Conservation (phyloP, 495 filamentous ascomycete genomes). For the Podospora pseudocomata region DNA sequence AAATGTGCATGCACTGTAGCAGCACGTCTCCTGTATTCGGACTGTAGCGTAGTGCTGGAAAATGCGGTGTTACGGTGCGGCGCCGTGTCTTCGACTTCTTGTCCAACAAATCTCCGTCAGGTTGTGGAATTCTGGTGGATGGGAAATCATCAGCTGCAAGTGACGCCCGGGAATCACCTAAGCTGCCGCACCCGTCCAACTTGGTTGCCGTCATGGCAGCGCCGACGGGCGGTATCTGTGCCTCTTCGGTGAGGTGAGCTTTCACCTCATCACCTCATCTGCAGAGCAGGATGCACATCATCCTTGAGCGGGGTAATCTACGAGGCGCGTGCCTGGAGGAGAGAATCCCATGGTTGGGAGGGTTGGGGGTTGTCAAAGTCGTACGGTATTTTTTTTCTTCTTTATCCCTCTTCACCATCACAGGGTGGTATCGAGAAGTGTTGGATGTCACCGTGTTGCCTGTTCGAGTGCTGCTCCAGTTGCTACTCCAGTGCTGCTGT, state of each 20-base stretch:
- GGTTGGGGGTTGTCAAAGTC: not conserved
- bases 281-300: constrained; percentile 4
- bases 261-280: too few species aligned
- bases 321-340: not conserved
- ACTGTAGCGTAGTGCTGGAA: not conserved
- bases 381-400: too few species aligned
- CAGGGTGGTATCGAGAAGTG: not conserved
- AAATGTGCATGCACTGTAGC: not conserved
- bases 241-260: not conserved
- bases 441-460: not conserved
- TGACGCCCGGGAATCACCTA: not conserved
- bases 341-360: not conserved
- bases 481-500: not conserved
- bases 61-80: not conserved
- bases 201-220: not conserved
- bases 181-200: not conserved
- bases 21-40: not conserved
- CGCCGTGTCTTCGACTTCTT: not conserved
- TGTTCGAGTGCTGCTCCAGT: not conserved
- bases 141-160: not conserved
- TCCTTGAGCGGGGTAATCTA: constrained; percentile 8
- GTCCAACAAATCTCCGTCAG: not conserved
- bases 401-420: not conserved
- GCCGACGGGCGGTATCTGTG: not conserved
- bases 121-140: not conserved